phyloP scores from a whole-genome alignment of 202 grass and related monocot genomes.

The Panicum virgatum region DNA sequence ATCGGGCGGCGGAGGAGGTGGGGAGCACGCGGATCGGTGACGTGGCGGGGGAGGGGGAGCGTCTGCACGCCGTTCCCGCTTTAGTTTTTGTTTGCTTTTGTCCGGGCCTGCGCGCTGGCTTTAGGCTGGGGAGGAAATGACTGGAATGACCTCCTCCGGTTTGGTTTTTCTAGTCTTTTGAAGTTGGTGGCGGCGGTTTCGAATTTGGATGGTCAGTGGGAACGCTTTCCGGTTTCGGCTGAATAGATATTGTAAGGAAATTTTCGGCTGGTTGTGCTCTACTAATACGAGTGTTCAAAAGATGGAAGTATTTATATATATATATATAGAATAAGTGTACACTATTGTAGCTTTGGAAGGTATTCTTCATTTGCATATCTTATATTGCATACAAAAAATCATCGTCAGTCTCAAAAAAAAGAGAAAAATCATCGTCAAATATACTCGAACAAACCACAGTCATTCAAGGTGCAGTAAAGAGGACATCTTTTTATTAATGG shows the following conservation, averaged over 20 bases:
- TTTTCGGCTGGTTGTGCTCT: fast-evolving
- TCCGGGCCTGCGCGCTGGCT: constrained; percentile 22
- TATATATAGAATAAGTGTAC: neutral
- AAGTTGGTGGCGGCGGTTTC: neutral
- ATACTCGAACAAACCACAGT: too few relatives aligned
- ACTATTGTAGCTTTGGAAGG: neutral
- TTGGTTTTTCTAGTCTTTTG: neutral
- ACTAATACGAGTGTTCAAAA: neutral
- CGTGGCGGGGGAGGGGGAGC: constrained; percentile 1
- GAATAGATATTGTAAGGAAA: neutral
- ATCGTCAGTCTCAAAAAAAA: too few relatives aligned
- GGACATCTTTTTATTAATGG: too few relatives aligned
- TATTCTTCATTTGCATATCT: too few relatives aligned
- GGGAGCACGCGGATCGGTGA: constrained; percentile 49
- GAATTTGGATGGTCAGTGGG: neutral
- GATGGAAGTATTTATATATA: neutral
- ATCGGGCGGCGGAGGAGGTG: constrained; percentile 3
- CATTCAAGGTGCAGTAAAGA: too few relatives aligned
- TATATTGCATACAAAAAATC: too few relatives aligned
- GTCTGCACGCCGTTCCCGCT: neutral
- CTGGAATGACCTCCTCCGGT: neutral
- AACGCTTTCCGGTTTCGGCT: neutral
- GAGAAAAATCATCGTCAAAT: too few relatives aligned
- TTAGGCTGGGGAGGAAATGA: constrained; percentile 9
- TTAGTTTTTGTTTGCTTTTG: constrained; percentile 45